phyloP scores from a whole-genome alignment of 805 yeast genomes.

The Nakazawaea anatomiae region DNA sequence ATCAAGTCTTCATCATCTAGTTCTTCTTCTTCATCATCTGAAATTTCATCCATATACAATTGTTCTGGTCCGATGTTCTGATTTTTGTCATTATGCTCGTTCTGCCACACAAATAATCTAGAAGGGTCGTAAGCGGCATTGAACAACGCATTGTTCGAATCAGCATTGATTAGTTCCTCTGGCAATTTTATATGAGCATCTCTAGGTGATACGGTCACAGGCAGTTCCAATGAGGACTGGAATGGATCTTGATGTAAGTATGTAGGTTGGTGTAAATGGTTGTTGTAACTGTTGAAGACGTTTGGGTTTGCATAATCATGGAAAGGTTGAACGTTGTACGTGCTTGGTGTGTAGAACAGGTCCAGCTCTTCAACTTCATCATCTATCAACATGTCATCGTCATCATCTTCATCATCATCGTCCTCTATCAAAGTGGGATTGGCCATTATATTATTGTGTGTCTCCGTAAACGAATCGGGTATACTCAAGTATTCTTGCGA shows the following conservation, averaged over 20 bases:
- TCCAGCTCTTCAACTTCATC: conserved; percentile 6
- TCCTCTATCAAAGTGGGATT: conserved; percentile 6
- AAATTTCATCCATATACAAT: conserved; percentile 14
- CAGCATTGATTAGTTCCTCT: conserved; percentile 12
- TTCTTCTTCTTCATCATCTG: conserved; percentile 14
- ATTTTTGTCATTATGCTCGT: conserved; percentile 3
- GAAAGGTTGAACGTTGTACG: conserved; percentile 25
- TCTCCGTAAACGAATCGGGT: conserved; percentile 10
- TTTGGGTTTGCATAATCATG: conserved; percentile 36
- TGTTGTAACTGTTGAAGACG: conserved; percentile 14
- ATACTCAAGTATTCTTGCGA: conserved; percentile 5
- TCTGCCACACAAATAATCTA: conserved; percentile 12
- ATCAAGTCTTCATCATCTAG: conserved; percentile 8
- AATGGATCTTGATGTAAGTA: conserved; percentile 5
- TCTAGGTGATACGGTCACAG: conserved; percentile 14
- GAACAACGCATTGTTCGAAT: conserved; percentile 3
- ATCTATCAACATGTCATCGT: conserved; percentile 9
- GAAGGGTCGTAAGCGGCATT: conserved; percentile 5
- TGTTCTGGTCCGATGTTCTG: conserved; percentile 12
- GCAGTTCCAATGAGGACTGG: conserved; percentile 4
- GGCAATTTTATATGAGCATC: conserved; percentile 16
- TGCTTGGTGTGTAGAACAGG: conserved; percentile 3
- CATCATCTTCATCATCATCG: conserved; percentile 10
- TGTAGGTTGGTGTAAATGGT: conserved; percentile 2
- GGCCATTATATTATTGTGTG: conserved; percentile 2